Conservation (phyloP, 805 yeast species). For the Saccharomycopsis olivae region DNA sequence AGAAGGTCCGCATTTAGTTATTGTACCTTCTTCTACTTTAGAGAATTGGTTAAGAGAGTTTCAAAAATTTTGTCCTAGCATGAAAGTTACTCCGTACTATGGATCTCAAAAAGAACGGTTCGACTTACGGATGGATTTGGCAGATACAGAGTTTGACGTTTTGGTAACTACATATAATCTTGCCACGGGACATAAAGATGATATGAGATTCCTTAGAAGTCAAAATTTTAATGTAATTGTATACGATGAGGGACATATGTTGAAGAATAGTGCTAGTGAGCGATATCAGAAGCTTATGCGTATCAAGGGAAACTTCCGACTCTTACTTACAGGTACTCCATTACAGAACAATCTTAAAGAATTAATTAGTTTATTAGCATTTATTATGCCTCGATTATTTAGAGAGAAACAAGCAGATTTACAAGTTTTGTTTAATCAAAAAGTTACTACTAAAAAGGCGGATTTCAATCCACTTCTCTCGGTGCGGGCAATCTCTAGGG, state of each 20-base stretch:
- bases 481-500: conserved; percentile 83
- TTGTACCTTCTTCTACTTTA: conserved; percentile 92
- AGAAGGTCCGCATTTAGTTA: conserved; percentile 81
- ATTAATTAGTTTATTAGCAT: conserved; percentile 79
- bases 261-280: conserved; percentile 82
- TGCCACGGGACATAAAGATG: conserved; percentile 80
- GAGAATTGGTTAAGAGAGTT: conserved; percentile 98
- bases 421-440: conserved; percentile 75
- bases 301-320: conserved; percentile 70
- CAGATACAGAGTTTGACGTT: conserved; percentile 60
- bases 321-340: conserved; percentile 93
- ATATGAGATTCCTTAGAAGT: conserved; percentile 64
- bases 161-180: conserved; percentile 88
- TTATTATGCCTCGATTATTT: conserved; percentile 79
- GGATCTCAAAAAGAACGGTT: conserved; percentile 81
- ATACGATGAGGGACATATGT: conserved; percentile 96
- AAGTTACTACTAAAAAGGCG: conserved; percentile 42
- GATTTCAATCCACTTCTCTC: conserved; percentile 71
- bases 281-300: conserved; percentile 82
- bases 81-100: conserved; percentile 85
- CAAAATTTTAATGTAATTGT: conserved; percentile 79
- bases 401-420: conserved; percentile 74
- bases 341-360: conserved; percentile 88
- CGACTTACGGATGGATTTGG: conserved; percentile 64
- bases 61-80: conserved; percentile 71